These are phyloP conservation scores for Ochromonas danica DNA, from an alignment of 108 stramenopile genomes.

Conservation along the genomic window DNA sequence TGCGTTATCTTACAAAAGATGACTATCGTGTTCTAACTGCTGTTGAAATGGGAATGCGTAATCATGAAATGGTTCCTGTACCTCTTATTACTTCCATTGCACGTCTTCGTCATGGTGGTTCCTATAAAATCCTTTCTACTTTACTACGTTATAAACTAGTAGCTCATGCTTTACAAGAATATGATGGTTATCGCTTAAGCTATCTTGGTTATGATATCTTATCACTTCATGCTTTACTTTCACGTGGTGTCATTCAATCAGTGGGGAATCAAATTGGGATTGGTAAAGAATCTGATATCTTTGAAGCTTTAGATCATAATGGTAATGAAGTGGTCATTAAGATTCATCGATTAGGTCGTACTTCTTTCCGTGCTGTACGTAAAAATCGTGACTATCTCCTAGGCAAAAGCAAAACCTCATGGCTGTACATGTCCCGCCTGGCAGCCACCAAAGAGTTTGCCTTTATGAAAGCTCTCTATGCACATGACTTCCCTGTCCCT, in stretches of 20 bases:
- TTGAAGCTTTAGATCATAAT: constrained; percentile 60
- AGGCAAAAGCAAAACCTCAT: constrained; percentile 49
- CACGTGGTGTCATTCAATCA: constrained; percentile 71
- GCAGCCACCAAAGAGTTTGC: constrained; percentile 91
- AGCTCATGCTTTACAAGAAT: constrained; percentile 81
- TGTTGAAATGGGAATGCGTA: constrained; percentile 92
- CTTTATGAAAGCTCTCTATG: constrained; percentile 92
- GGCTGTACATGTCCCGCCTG: constrained; percentile 90
- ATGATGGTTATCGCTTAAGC: constrained; percentile 86
- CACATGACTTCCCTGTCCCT: constrained; percentile 88
- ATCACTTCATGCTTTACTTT: constrained; percentile 77
- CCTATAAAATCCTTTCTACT: constrained; percentile 75
- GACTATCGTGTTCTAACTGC: constrained; percentile 95
- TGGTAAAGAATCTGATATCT: constrained; percentile 87
- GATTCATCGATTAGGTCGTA: constrained; percentile 94
- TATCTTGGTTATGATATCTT: constrained; percentile 94
- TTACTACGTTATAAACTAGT: constrained; percentile 89
- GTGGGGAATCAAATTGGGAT: constrained; percentile 93
- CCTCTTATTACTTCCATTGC: constrained; percentile 80
- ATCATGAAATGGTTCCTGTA: constrained; percentile 83
- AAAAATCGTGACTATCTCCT: constrained; percentile 93
- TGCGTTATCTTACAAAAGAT: constrained; percentile 60
- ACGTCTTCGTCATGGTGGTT: constrained; percentile 88
- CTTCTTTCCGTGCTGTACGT: constrained; percentile 89
- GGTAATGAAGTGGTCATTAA: constrained; percentile 80